Evolutionary conservation across 257 asterid species (phyloP).

Genomic region (Verbascum thapsus): DNA sequence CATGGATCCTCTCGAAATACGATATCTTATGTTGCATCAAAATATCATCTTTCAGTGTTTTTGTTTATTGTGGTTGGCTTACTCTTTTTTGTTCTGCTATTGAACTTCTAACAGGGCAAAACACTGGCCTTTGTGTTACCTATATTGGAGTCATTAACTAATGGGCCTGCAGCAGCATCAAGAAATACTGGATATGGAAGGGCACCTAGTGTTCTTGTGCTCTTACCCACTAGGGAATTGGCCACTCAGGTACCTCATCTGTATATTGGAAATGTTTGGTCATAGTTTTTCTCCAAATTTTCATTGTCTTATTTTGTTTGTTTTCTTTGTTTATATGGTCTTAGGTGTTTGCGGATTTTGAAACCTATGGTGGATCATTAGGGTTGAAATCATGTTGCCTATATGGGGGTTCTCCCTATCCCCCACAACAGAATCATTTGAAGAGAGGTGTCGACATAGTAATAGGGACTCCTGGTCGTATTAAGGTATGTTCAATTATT

Average conservation of each 20-base stretch:
- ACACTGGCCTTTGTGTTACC: conserved; percentile 95
- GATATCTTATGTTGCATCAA: neutral
- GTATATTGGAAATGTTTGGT: no score
- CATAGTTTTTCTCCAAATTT: neutral
- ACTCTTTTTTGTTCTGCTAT: conserved; percentile 1
- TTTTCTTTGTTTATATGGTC: conserved; percentile 11
- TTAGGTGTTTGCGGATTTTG: conserved; percentile 79
- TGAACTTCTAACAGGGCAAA: conserved; percentile 62
- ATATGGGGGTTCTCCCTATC: conserved; percentile 82
- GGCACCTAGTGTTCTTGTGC: conserved; percentile 86
- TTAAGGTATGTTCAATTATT: conserved; percentile 54
- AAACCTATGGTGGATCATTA: conserved; percentile 69
- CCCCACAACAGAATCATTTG: conserved; percentile 54
- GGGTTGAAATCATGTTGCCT: conserved; percentile 82
- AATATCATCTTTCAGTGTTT: neutral
- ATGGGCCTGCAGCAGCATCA: conserved; percentile 59
- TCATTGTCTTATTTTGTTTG: neutral
- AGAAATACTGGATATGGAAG: conserved; percentile 81
- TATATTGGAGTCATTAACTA: conserved; percentile 78
- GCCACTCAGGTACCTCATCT: conserved; percentile 69
- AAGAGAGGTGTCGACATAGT: conserved; percentile 88
- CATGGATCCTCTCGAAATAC: neutral
- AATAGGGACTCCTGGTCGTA: conserved; percentile 92
- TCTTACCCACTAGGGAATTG: conserved; percentile 94
- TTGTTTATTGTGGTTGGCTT: neutral